These are phyloP conservation scores for Quercus gilva DNA, from an alignment of 306 rosid genomes.

Conservation along the genomic window DNA sequence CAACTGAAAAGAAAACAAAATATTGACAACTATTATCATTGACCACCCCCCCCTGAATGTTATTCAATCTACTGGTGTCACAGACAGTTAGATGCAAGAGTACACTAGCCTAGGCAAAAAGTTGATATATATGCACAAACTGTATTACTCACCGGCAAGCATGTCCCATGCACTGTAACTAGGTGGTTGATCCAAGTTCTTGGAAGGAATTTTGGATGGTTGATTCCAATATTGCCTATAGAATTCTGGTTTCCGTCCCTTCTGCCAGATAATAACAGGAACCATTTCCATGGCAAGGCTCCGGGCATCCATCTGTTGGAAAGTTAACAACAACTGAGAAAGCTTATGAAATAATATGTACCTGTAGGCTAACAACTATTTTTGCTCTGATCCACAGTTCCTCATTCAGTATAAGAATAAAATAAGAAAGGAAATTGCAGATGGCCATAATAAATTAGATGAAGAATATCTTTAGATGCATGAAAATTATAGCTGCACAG, in stretches of 20 bases:
- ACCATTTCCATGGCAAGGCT: slow-evolving; percentile 93
- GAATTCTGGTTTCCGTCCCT: slow-evolving; percentile 57
- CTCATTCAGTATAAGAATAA: not conserved
- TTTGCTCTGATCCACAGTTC: not conserved
- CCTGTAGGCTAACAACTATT: not conserved
- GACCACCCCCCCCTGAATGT: too few species aligned
- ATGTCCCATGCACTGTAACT: slow-evolving; percentile 65
- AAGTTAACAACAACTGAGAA: slow-evolving; percentile 29
- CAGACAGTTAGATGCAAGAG: not conserved
- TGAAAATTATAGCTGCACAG: slow-evolving; percentile 11
- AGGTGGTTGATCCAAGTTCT: slow-evolving; percentile 47
- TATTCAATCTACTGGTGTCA: not conserved
- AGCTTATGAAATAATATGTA: slow-evolving; percentile 1
- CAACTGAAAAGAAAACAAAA: not conserved
- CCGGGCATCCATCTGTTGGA: slow-evolving; percentile 72
- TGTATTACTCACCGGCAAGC: slow-evolving; percentile 62
- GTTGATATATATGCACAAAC: not conserved
- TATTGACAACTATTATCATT: too few species aligned
- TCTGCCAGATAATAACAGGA: slow-evolving; percentile 84
- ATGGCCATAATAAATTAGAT: not conserved
- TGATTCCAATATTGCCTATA: slow-evolving; percentile 69
- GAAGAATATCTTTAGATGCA: not conserved
- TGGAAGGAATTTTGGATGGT: slow-evolving; percentile 52
- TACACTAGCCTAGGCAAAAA: not conserved
- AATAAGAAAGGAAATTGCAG: not conserved